A percentile compares a stretch with the other conserved stretches of the same genome.
These are phyloP conservation scores for Hygrophila difformis DNA, from an alignment of 257 asterid species.

Conservation along the genomic window DNA sequence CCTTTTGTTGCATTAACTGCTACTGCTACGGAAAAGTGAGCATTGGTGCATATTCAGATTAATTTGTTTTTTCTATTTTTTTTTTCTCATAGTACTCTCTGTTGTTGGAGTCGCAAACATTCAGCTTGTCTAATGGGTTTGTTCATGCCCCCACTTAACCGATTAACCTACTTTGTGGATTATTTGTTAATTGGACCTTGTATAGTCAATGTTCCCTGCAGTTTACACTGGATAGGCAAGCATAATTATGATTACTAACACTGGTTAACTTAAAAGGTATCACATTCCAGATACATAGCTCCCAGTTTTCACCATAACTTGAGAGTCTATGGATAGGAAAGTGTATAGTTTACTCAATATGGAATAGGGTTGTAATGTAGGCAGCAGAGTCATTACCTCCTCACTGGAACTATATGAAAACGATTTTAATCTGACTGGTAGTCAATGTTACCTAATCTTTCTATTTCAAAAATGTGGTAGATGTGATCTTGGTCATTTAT, in stretches of 20 bases:
- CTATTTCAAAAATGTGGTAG: slow-evolving; percentile 7
- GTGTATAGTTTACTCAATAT: too few species aligned
- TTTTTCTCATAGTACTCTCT: not conserved
- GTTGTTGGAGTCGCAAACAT: not conserved
- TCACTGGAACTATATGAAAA: too few species aligned
- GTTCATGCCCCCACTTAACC: not conserved
- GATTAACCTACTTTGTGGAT: not conserved
- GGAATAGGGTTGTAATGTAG: too few species aligned
- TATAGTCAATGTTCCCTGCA: too few species aligned
- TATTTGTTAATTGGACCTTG: not conserved
- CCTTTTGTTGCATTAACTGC: slow-evolving; percentile 93
- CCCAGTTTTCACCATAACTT: too few species aligned
- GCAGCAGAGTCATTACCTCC: too few species aligned
- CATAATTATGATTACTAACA: too few species aligned
- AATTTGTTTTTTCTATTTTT: not conserved
- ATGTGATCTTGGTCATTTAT: slow-evolving; percentile 1
- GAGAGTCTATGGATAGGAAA: too few species aligned
- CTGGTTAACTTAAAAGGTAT: too few species aligned
- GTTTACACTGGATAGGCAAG: too few species aligned
- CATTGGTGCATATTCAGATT: slow-evolving; percentile 9
- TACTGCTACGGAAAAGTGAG: slow-evolving; percentile 93
- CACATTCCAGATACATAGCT: too few species aligned
- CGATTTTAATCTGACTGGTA: too few species aligned
- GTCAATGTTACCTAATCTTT: slow-evolving; percentile 5
- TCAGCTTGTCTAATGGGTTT: slow-evolving; percentile 9